Conservation (phyloP, 306 rosid genomes). For the Hylodesmum podocarpum region DNA sequence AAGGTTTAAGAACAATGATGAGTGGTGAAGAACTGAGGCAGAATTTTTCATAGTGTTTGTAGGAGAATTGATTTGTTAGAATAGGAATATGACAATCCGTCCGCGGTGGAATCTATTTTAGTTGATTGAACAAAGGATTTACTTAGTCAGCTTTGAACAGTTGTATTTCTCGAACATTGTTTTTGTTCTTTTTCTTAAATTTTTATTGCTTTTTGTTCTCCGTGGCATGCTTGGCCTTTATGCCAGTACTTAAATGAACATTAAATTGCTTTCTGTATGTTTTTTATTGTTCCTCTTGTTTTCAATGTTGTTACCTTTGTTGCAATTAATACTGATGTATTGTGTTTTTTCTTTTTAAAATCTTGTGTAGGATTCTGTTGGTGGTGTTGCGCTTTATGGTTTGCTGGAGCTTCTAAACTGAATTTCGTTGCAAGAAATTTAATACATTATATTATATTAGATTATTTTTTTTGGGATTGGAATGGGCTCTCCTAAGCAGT, state of each 20-base stretch:
- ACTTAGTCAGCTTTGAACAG: background rate
- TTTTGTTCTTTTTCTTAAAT: background rate
- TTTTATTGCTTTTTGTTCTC: constrained; percentile 1
- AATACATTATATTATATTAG: constrained; percentile 6
- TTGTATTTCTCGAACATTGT: background rate
- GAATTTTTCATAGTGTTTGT: background rate
- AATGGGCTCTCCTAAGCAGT: constrained; percentile 60
- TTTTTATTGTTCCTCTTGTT: constrained; percentile 16
- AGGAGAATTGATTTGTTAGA: background rate
- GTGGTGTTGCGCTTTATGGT: constrained; percentile 34
- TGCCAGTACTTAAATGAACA: background rate
- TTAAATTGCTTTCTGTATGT: background rate
- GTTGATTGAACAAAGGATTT: background rate
- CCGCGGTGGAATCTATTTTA: background rate
- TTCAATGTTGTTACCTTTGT: background rate
- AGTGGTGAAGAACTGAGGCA: background rate
- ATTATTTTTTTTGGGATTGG: constrained; percentile 12
- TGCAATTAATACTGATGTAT: constrained; percentile 6
- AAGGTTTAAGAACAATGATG: background rate
- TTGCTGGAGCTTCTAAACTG: constrained; percentile 32
- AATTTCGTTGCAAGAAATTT: constrained; percentile 31
- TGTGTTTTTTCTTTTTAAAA: background rate
- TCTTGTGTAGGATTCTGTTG: constrained; percentile 40
- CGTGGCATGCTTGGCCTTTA: background rate
- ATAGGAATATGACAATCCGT: background rate